phyloP scores from a whole-genome alignment of 2,329 filamentous ascomycete genomes.

The Trichoderma harzianum region DNA sequence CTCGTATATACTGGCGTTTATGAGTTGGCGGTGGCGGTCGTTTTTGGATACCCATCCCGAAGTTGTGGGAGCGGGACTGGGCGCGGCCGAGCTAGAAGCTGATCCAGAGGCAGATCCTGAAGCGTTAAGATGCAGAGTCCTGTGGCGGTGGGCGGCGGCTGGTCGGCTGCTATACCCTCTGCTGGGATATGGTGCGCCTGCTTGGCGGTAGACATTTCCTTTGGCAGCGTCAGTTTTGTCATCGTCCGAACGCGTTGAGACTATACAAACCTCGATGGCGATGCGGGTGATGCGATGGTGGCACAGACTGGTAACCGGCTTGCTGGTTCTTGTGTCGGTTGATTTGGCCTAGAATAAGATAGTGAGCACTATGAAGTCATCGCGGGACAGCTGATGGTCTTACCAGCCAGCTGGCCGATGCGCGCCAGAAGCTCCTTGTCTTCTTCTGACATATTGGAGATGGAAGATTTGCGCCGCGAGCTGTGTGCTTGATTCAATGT shows the following conservation, averaged over 20 bases:
- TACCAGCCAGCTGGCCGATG: constrained; percentile 52
- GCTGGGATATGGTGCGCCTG: constrained; percentile 33
- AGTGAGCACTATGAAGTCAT: constrained; percentile 24
- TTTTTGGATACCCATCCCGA: constrained; percentile 65
- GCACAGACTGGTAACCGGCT: constrained; percentile 35
- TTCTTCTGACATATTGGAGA: constrained; percentile 42
- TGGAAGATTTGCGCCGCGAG: background rate
- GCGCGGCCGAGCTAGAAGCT: constrained; percentile 37
- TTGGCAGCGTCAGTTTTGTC: constrained; percentile 15
- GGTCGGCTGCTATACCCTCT: constrained; percentile 38
- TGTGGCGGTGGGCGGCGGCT: constrained; percentile 41
- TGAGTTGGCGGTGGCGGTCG: constrained; percentile 76
- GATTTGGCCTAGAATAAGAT: constrained; percentile 62
- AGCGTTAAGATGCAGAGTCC: constrained; percentile 63
- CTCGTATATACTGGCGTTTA: constrained; percentile 75
- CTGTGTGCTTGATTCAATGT: background rate
- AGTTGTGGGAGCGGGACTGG: constrained; percentile 31
- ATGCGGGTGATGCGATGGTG: constrained; percentile 27
- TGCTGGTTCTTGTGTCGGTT: constrained; percentile 72
- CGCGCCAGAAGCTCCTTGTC: constrained; percentile 52
- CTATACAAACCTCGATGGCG: constrained; percentile 37
- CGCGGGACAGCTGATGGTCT: constrained; percentile 20
- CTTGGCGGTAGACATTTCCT: constrained; percentile 35
- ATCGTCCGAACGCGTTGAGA: background rate
- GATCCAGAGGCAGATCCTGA: constrained; percentile 32